These are phyloP conservation scores for Coelastrella sp. DNA, from an alignment of 139 green algal species.

Conservation along the genomic window DNA sequence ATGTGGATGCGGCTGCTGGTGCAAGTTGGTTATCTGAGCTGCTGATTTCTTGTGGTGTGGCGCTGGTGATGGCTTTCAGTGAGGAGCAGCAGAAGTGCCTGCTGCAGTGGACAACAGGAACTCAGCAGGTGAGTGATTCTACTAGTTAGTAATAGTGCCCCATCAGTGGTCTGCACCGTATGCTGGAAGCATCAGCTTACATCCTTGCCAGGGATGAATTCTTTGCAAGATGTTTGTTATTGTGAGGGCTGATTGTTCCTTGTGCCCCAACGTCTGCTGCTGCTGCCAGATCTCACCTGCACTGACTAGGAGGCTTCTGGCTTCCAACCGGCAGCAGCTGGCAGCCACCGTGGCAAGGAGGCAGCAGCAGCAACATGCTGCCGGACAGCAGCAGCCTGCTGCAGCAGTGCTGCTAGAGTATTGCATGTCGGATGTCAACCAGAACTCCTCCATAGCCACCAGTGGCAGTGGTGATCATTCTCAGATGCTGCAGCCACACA, in stretches of 20 bases:
- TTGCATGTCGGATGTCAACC: slow-evolving; percentile 64
- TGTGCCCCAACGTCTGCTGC: background rate
- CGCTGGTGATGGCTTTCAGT: slow-evolving; percentile 19
- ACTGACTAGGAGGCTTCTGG: background rate
- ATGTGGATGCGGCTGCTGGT: background rate
- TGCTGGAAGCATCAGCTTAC: too few relatives aligned
- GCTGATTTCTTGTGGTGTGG: slow-evolving; percentile 19
- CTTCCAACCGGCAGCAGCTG: background rate
- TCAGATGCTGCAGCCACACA: background rate
- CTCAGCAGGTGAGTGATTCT: slow-evolving; percentile 4
- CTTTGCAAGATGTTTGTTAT: too few relatives aligned
- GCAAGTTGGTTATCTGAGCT: slow-evolving; percentile 22
- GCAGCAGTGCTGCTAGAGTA: slow-evolving; percentile 67
- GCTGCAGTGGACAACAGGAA: slow-evolving; percentile 20
- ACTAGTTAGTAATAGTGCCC: background rate
- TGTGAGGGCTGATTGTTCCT: too few relatives aligned
- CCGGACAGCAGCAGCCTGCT: slow-evolving; percentile 40
- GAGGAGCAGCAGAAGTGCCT: slow-evolving; percentile 36
- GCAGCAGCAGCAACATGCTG: slow-evolving; percentile 18
- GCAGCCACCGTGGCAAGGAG: background rate
- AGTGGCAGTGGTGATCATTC: background rate
- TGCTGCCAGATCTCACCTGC: slow-evolving; percentile 21
- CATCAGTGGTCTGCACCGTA: too few relatives aligned
- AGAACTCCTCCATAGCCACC: background rate
- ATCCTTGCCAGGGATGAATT: too few relatives aligned